These are phyloP conservation scores for Starmerella vaccinii DNA, from an alignment of 805 yeast genomes.

Conservation along the genomic window DNA sequence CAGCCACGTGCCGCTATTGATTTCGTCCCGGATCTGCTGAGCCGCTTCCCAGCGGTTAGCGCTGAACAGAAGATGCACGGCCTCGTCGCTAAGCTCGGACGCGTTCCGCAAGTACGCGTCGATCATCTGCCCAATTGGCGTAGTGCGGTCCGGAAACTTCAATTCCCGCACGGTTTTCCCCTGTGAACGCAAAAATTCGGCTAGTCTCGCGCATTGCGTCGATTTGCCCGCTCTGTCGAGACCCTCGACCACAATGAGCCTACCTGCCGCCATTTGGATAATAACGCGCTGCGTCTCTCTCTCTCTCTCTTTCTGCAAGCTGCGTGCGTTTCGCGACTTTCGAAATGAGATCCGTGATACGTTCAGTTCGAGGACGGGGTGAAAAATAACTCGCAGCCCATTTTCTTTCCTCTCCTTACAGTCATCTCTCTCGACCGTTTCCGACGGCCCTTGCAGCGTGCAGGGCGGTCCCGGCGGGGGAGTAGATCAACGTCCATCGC, in stretches of 20 bases:
- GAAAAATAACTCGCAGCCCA: background rate
- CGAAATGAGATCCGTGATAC: background rate
- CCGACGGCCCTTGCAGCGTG: background rate
- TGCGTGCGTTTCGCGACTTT: background rate
- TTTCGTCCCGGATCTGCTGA: constrained; percentile 36
- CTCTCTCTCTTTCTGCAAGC: too few relatives aligned
- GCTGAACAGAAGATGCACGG: constrained; percentile 77
- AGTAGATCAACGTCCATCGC: constrained; percentile 27
- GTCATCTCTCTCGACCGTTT: constrained; percentile 9
- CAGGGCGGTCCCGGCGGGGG: constrained; percentile 8
- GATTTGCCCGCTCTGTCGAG: constrained; percentile 91
- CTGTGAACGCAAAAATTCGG: constrained; percentile 26
- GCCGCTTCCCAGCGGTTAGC: constrained; percentile 91
- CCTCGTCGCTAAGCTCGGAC: constrained; percentile 55
- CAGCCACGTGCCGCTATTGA: constrained; percentile 48
- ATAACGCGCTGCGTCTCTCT: too few relatives aligned
- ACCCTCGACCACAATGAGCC: constrained; percentile 77
- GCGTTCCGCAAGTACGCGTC: constrained; percentile 49
- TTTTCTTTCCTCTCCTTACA: constrained; percentile 17
- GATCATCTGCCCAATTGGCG: constrained; percentile 70
- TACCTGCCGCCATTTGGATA: constrained; percentile 42
- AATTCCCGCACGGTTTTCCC: constrained; percentile 40
- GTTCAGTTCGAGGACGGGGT: background rate
- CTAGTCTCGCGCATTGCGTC: constrained; percentile 53
- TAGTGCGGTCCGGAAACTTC: constrained; percentile 83